Base-by-base conservation (phyloP, 75 land plant species). In the Adiantum capillusveneris region DNA sequence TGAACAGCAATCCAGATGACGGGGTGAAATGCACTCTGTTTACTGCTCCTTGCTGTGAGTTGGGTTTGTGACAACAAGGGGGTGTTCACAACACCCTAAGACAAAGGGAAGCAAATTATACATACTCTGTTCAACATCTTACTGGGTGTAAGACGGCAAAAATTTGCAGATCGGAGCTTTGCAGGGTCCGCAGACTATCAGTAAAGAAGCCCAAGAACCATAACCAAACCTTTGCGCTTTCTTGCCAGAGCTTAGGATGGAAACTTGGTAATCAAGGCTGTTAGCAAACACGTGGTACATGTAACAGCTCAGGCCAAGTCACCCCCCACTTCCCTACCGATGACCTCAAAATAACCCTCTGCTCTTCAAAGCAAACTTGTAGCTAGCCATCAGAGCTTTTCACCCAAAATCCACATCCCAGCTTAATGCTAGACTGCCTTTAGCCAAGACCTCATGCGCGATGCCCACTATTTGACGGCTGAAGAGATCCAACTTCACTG, bases 401-500 rank as follows among this genome's bases (percentile, higher is more conserved):
- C 50, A 46, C 22, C 22, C 50, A 2, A 46, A n/a, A 6, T 18
- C 2, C 2, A 18, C 22, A 46, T n/a, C 50, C 22, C 5, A 46
- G 50, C 50, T 46, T 6, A 17, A 21, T 46, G 17, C 29, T 27
- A 25, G 18, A 27, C 28, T 24, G 6, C 25, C 25, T 14, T 25
- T 22, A 24, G 3, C 5, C 14, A 2, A 22, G 5, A 19, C 2
- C 28, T 27, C 28, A 53, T 26, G 29, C 5, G 28, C 25, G 25
- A 1, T 2, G 14, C 29, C 55, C 3, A 2, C 28, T 24, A 14
- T 14, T 26, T 25, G 28, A 24, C 21, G 25, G 28, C 56, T 29
- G 61, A 66, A 71, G 50, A 25, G 44, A 60, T 25, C 68, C 45
- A 30, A 65, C 28, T 68, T 65, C 74, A 22, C 74, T 36, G 11